Conservation (phyloP, 306 rosid genomes). For the Fragaria vesca region DNA sequence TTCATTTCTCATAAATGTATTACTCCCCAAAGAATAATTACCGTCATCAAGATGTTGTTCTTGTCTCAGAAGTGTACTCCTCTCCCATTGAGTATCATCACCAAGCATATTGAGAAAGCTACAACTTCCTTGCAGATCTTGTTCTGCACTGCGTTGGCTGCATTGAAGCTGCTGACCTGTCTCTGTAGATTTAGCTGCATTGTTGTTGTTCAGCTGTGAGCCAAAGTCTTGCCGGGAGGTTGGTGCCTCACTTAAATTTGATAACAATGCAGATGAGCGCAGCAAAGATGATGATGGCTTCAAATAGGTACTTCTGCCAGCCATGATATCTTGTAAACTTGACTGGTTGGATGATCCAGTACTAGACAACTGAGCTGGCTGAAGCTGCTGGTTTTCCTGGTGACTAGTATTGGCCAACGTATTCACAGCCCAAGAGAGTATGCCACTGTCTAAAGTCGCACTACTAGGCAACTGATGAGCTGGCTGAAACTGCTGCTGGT, state of each 20-base stretch:
- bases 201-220: conserved; percentile 4
- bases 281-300: not conserved
- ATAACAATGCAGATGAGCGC: conserved; percentile 6
- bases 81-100: not conserved
- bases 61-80: not conserved
- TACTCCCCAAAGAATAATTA: not conserved
- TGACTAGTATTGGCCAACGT: not conserved
- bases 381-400: conserved; percentile 7
- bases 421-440: not conserved
- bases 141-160: not conserved
- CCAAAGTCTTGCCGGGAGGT: conserved; percentile 3
- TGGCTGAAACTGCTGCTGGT: conserved; percentile 14
- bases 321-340: conserved; percentile 11
- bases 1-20: not conserved
- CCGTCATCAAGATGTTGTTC: conserved; percentile 2
- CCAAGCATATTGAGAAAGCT: conserved; percentile 1
- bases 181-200: conserved; percentile 8
- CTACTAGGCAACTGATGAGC: conserved; percentile 11
- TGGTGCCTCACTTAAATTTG: conserved; percentile 1
- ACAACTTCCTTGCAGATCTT: not conserved
- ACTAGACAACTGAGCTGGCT: not conserved
- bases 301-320: conserved; percentile 13
- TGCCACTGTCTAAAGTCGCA: not conserved
- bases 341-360: conserved; percentile 3
- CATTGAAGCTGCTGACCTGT: conserved; percentile 5